phyloP scores from a whole-genome alignment of 2,329 filamentous ascomycete species.

The Aspergillus tanneri region DNA sequence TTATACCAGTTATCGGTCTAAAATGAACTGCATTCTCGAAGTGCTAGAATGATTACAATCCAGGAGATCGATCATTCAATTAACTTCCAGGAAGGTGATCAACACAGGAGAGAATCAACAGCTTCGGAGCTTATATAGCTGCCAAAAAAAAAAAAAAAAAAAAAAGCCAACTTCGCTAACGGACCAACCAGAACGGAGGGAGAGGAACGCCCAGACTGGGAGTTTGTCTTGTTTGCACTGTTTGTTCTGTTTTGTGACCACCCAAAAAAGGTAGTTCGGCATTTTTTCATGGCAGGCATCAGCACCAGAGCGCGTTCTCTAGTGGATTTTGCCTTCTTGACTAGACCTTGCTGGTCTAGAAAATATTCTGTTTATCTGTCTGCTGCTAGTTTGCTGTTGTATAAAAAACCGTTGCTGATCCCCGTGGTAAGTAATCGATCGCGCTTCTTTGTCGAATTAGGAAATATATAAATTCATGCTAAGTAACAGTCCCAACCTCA shows the following conservation, averaged over 20 bases:
- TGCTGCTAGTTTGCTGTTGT: not conserved
- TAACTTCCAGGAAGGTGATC: too few relatives aligned
- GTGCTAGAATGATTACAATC: not conserved
- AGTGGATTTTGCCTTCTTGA: not conserved
- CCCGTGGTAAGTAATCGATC: conserved; percentile 6
- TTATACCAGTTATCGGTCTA: too few relatives aligned
- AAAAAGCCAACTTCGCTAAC: too few relatives aligned
- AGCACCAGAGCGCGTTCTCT: not conserved
- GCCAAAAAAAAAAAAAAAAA: too few relatives aligned
- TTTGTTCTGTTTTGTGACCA: conserved; percentile 14
- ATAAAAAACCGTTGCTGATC: too few relatives aligned
- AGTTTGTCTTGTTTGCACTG: conserved; percentile 18
- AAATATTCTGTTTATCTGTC: not conserved
- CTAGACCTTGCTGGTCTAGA: not conserved
- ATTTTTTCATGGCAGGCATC: conserved; percentile 14
- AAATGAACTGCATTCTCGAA: too few relatives aligned
- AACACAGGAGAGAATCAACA: conserved; percentile 48
- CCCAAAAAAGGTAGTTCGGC: conserved; percentile 19
- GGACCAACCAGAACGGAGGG: conserved; percentile 12
- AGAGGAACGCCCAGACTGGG: not conserved
- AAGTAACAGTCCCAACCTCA: not conserved
- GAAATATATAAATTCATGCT: conserved; percentile 13
- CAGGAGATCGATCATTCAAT: not conserved
- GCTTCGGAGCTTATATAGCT: conserved; percentile 53
- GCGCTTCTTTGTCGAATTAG: conserved; percentile 9